A percentile compares a stretch with the other conserved stretches of the same genome.
These are phyloP conservation scores for Cardiospermum halicacabum DNA, from an alignment of 345 rosid species.

Conservation along the genomic window DNA sequence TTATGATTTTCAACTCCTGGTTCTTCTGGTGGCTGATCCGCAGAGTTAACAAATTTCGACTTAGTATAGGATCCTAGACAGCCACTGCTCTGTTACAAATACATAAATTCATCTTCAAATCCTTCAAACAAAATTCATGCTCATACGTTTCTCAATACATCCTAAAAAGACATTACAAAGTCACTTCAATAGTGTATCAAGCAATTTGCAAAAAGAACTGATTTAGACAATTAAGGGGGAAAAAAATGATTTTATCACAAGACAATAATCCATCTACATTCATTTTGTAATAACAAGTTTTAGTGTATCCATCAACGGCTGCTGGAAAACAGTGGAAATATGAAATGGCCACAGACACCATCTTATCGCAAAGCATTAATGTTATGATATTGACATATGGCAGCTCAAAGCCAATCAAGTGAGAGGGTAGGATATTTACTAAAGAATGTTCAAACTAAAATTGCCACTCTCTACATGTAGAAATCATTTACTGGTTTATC, in stretches of 20 bases:
- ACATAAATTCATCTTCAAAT: slow-evolving; percentile 20
- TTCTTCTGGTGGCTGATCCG: slow-evolving; percentile 29
- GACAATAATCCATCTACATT: background rate
- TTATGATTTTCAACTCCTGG: slow-evolving; percentile 16
- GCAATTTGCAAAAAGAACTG: background rate
- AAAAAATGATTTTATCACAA: background rate
- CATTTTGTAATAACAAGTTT: background rate
- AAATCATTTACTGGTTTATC: background rate
- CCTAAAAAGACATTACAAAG: background rate
- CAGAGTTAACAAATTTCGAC: slow-evolving; percentile 27
- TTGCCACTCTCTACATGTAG: background rate
- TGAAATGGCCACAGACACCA: background rate
- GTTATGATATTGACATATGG: background rate
- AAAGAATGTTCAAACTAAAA: background rate
- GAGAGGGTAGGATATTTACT: background rate
- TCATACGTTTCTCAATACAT: background rate
- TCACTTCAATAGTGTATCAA: background rate
- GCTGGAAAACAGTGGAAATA: background rate
- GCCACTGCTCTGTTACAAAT: slow-evolving; percentile 90
- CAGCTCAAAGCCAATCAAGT: background rate
- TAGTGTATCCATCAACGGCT: background rate
- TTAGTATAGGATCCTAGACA: slow-evolving; percentile 69
- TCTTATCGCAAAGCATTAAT: background rate
- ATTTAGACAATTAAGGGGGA: background rate
- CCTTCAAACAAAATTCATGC: background rate